Base-by-base conservation (phyloP, 805 yeast species). In the Teunomyces panamensis region DNA sequence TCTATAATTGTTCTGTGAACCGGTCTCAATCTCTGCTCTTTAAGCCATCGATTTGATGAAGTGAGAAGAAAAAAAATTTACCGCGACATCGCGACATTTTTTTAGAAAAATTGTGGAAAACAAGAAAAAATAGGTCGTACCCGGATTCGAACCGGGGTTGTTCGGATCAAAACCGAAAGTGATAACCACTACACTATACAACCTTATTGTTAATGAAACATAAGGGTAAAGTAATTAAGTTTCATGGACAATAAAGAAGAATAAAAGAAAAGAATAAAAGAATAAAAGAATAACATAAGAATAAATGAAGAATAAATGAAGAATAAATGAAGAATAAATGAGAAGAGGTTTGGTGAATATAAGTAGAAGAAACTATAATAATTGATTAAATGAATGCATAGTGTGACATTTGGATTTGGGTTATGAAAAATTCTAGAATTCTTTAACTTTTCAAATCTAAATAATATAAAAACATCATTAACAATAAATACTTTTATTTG, bases 61-160 rank as follows among this genome's bases (percentile, higher is more conserved):
- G 28, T 28, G 43, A 17, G 11, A 9, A 14, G 11, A 17, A 36
- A 36, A 36, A 36, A 36, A 36, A 36, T 36, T 36, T 36, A 36
- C 27, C 27, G 30, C 41, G 41, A 36, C 41, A 36, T 36, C 3
- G 41, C 33, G 43, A 39, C 33, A 29, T 39, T 39, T 39, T 28
- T 26, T 11, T n/a, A 14, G 9, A 5, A 28, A 39, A 24, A 7
- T 16, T 26, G 10, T 24, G 17, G 30, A 39, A 39, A 13, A 26
- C 24, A 39, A 39, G 1, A 26, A 43, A 60, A 56, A 52, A 41
- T 30, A 81, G 86, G 85, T 81, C 87, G 79, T 79, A 78, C 86
- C 86, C 86, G 85, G 86, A 80, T 80, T 82, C 86, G 86, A 82
- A 81, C 86, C 80, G 86, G 85, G 85, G 86, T 81, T 80, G 81